phyloP scores from a whole-genome alignment of 257 asterid genomes.

The Plantago major region DNA sequence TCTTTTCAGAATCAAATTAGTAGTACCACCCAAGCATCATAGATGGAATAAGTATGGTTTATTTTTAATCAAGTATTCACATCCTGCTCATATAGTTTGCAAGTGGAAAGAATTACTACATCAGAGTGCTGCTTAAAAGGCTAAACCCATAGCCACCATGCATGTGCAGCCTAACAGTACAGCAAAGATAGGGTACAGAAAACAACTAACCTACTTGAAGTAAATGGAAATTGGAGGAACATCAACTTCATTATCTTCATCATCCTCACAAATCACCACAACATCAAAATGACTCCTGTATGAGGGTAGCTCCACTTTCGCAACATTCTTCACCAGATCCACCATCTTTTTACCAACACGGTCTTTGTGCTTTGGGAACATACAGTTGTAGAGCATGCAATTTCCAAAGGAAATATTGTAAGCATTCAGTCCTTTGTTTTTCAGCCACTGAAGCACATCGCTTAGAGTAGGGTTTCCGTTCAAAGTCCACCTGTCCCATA shows the following conservation, averaged over 20 bases:
- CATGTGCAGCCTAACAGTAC: neutral
- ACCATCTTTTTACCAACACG: slow-evolving; percentile 38
- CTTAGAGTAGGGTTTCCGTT: slow-evolving; percentile 32
- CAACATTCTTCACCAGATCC: slow-evolving; percentile 35
- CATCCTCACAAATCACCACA: slow-evolving; percentile 39
- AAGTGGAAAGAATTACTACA: too few relatives aligned
- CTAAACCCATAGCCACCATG: too few relatives aligned
- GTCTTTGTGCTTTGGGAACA: slow-evolving; percentile 38
- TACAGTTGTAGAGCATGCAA: slow-evolving; percentile 37
- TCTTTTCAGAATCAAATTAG: too few relatives aligned
- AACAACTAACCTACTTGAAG: slow-evolving; percentile 25
- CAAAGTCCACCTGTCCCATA: slow-evolving; percentile 45
- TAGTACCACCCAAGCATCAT: too few relatives aligned
- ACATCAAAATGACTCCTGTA: slow-evolving; percentile 35
- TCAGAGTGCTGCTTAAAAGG: too few relatives aligned
- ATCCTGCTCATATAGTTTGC: too few relatives aligned
- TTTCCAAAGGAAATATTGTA: slow-evolving; percentile 42
- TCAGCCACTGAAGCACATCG: slow-evolving; percentile 36
- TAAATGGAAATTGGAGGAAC: slow-evolving; percentile 35
- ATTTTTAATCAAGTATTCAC: too few relatives aligned
- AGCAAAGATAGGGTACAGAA: neutral
- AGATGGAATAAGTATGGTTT: too few relatives aligned
- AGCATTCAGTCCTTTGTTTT: slow-evolving; percentile 31
- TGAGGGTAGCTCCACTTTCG: slow-evolving; percentile 33
- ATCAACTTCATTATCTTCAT: slow-evolving; percentile 34